A percentile compares a stretch with the other conserved stretches of the same genome.
phyloP scores from a whole-genome alignment of 2,329 filamentous ascomycete species.

The Fusarium clavum region DNA sequence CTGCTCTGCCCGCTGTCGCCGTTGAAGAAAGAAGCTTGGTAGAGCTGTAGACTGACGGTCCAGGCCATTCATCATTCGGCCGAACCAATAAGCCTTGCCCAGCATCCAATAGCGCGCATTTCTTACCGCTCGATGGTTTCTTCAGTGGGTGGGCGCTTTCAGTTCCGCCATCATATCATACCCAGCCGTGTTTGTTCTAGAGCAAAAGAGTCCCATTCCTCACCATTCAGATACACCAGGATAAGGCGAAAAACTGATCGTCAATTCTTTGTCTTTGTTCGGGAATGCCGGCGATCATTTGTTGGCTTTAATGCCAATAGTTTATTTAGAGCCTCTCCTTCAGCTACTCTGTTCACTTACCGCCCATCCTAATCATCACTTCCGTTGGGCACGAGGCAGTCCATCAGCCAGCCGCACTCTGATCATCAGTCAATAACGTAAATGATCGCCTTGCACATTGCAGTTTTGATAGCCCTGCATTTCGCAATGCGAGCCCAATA shows the following conservation, averaged over 20 bases:
- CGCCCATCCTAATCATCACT: background rate
- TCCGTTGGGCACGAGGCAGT: background rate
- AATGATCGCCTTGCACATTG: background rate
- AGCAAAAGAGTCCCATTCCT: background rate
- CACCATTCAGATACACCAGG: background rate
- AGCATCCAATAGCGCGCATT: background rate
- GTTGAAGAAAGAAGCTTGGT: background rate
- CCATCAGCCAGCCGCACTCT: background rate
- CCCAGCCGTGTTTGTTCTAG: background rate
- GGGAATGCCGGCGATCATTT: background rate
- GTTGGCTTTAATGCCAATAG: background rate
- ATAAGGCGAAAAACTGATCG: background rate
- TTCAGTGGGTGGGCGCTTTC: background rate
- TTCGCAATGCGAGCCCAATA: background rate
- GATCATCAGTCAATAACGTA: background rate
- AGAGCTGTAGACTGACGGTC: background rate
- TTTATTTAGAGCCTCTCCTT: background rate
- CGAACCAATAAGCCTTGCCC: background rate
- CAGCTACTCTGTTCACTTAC: background rate
- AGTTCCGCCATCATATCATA: background rate
- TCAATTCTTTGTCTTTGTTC: background rate
- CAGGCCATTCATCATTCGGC: background rate
- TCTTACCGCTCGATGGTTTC: background rate
- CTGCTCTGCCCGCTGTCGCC: background rate
- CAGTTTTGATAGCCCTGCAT: background rate